Evolutionary conservation across 805 yeast genomes (phyloP), one percentile per base, ranked within the genome.

Genomic region (Ogataea pilisensis): DNA sequence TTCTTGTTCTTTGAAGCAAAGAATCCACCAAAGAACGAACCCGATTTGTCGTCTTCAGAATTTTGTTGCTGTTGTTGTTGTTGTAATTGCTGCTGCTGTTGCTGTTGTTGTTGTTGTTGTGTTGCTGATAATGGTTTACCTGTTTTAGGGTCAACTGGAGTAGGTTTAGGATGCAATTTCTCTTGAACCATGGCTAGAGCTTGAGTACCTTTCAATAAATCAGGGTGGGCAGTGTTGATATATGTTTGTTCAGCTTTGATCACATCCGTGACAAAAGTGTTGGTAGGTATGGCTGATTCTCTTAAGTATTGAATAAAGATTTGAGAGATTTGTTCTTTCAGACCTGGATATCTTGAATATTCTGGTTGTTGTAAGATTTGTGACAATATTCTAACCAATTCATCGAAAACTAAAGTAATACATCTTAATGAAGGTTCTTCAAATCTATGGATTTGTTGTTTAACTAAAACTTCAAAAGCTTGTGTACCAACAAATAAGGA

Each of bases 151-250:
- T 86, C 95, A 39, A 87, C 83, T 37, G 80, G 82, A 28, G 80
- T 78, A 46, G 86, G 88, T 48, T 82, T 83, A 18, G 87, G 86
- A 54, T 80, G 93, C 65, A 88, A 68, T 62, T 80, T 86, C 52
- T 93, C 97, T 61, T 86, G 82, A 26, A 93, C 96, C 63, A 88
- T 81, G 4, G 85, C 80, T 93, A 91, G 84, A 5, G 98, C 98
- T 57, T 85, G 90, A 26, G 95, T 83, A 35, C 99, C 99, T 62
- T 86, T 90, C 54, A 93, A 74, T 57, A 93, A 78, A 62, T 93
- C 98, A 4, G 98, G 97, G 60, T 93, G 99, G 2, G 96, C 98
- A 4, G 99, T 93, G 66, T 93, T 93, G 53, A 93, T 89, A 64
- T 93, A 93, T 3, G 95, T 83, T 57, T 90, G 91, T 66, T 93